Evolutionary conservation across 768 basidiomycete species (phyloP).

Genomic region (Sarcodon sp.): DNA sequence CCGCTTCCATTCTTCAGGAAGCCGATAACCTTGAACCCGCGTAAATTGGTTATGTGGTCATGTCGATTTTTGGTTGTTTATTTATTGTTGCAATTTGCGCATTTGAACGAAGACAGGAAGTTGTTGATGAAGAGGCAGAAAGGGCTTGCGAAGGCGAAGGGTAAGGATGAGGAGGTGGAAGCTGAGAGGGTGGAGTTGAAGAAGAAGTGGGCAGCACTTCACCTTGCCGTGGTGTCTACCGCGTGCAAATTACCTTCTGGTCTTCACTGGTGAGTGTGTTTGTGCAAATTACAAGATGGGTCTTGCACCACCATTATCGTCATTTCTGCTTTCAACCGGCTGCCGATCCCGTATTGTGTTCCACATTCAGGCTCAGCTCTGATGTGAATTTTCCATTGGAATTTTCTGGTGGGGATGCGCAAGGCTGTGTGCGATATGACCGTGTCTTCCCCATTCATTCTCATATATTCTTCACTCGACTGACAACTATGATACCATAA

Average conservation of each 20-base stretch:
- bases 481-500: background rate
- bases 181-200: conserved; percentile 41
- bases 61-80: conserved; percentile 76
- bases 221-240: conserved; percentile 64
- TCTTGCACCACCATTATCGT: background rate
- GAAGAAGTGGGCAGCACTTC: conserved; percentile 52
- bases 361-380: too few relatives aligned
- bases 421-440: too few relatives aligned
- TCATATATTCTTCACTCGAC: background rate
- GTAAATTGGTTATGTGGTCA: conserved; percentile 52
- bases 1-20: conserved; percentile 17
- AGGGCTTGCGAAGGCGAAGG: conserved; percentile 45
- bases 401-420: too few relatives aligned
- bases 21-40: conserved; percentile 30
- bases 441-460: background rate
- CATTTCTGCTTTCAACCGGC: background rate
- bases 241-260: conserved; percentile 71
- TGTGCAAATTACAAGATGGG: background rate
- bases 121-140: conserved; percentile 42
- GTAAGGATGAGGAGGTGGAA: conserved; percentile 24
- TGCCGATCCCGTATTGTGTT: too few relatives aligned
- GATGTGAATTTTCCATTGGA: too few relatives aligned
- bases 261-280: conserved; percentile 58
- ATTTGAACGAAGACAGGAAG: conserved; percentile 55
- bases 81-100: conserved; percentile 62